A percentile compares a stretch with the other conserved stretches of the same genome.
Evolutionary conservation across 768 basidiomycete genomes (phyloP).

Genomic region (Tremella fuciformis): DNA sequence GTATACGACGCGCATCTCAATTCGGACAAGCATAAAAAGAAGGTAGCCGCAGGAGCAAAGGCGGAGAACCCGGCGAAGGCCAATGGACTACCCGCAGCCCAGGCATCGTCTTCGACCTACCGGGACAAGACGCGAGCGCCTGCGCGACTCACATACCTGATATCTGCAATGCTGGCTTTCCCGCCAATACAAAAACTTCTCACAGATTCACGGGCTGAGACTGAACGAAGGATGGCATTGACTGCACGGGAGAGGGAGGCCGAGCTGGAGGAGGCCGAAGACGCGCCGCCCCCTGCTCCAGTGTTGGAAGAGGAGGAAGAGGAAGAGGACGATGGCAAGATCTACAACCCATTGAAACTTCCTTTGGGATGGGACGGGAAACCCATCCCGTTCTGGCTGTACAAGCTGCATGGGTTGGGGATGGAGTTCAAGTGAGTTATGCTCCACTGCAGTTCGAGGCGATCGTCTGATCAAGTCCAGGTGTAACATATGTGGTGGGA

Average conservation of each 20-base stretch:
- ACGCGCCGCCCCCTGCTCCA: constrained; percentile 49
- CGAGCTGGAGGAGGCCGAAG: constrained; percentile 83
- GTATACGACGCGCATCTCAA: constrained; percentile 94
- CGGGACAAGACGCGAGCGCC: constrained; percentile 50
- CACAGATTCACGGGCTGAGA: constrained; percentile 89
- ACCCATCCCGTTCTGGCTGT: constrained; percentile 78
- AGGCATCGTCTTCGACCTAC: constrained; percentile 37
- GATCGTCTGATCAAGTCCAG: constrained; percentile 61
- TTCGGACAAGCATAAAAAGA: constrained; percentile 91
- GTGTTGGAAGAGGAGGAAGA: constrained; percentile 54
- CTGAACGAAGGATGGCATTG: constrained; percentile 91
- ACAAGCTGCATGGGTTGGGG: constrained; percentile 96
- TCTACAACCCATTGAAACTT: constrained; percentile 96
- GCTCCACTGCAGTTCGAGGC: constrained; percentile 56
- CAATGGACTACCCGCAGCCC: constrained; percentile 19
- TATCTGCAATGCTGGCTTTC: constrained; percentile 63
- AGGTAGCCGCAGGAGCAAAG: constrained; percentile 42
- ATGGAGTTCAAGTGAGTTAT: constrained; percentile 97
- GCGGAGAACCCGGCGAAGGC: constrained; percentile 59
- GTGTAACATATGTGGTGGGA: constrained; percentile 72
- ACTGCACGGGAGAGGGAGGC: constrained; percentile 84
- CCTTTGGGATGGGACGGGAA: constrained; percentile 89
- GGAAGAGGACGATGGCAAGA: constrained; percentile 91
- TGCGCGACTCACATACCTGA: constrained; percentile 70
- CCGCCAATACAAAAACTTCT: constrained; percentile 63